Conservation (phyloP, 2,329 filamentous ascomycete species). For the Aspergillus piperis region DNA sequence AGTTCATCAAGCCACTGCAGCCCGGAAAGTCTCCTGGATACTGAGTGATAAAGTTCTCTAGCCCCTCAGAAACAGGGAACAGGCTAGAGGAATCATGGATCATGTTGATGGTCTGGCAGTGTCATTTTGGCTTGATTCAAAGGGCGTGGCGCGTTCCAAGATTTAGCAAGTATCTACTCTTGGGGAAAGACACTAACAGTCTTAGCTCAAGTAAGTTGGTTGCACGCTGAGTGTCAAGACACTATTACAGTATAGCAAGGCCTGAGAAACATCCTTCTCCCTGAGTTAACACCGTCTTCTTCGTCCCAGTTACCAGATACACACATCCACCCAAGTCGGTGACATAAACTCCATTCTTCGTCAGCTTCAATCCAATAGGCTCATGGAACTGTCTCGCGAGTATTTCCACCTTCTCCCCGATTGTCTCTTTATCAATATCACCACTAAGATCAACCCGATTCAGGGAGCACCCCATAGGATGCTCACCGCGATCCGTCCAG, state of each 20-base stretch:
- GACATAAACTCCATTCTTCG: not conserved
- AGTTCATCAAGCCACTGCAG: no score
- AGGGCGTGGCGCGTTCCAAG: no score
- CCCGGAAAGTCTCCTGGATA: no score
- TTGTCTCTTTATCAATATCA: slow-evolving; percentile 8
- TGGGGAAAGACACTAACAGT: no score
- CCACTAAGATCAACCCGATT: slow-evolving; percentile 41
- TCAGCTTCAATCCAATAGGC: not conserved
- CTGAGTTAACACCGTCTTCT: not conserved
- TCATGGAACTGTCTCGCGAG: not conserved
- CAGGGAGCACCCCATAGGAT: slow-evolving; percentile 56
- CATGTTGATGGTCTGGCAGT: no score
- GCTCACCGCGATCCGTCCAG: slow-evolving; percentile 63
- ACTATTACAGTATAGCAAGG: not conserved
- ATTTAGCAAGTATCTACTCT: no score
- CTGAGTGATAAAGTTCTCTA: no score
- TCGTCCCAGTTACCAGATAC: not conserved
- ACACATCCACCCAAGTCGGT: not conserved
- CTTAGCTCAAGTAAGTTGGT: no score
- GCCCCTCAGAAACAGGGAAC: no score
- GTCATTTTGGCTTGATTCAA: no score
- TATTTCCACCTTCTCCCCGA: not conserved
- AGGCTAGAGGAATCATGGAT: no score
- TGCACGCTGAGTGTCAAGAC: no score
- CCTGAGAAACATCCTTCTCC: not conserved